Evolutionary conservation across 2,329 filamentous ascomycete species (phyloP).

Genomic region (Aspergillus sp.): DNA sequence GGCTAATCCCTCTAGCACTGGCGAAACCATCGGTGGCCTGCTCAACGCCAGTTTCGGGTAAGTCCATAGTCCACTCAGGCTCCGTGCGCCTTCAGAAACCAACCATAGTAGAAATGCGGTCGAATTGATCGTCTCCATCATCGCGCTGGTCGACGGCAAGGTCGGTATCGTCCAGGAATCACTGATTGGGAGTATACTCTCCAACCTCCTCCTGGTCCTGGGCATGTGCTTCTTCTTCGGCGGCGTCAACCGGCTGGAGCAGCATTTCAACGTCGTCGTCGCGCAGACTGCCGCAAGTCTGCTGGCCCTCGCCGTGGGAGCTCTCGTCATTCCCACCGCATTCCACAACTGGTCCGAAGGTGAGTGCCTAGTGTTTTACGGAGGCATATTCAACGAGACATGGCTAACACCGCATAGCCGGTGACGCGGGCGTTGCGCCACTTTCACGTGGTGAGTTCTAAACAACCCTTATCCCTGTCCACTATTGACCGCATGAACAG

Average conservation of each 20-base stretch:
- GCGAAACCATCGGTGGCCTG: constrained; percentile 82
- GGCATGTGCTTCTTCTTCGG: constrained; percentile 93
- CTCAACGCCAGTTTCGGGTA: constrained; percentile 83
- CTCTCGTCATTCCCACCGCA: constrained; percentile 84
- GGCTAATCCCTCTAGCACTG: constrained; percentile 47
- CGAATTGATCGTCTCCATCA: constrained; percentile 83
- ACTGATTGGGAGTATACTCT: constrained; percentile 85
- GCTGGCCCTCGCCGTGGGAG: constrained; percentile 73
- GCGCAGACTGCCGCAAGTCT: constrained; percentile 84
- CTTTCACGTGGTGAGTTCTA: constrained; percentile 31
- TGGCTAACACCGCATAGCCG: constrained; percentile 19
- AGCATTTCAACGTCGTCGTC: constrained; percentile 88
- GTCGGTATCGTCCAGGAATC: constrained; percentile 89
- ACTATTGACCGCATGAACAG: constrained; percentile 12
- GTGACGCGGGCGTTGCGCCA: constrained; percentile 24
- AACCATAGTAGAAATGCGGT: constrained; percentile 65
- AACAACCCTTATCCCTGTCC: background rate
- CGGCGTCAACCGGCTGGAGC: constrained; percentile 72
- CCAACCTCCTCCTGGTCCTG: constrained; percentile 82
- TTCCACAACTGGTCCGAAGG: constrained; percentile 61
- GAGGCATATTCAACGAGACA: no score
- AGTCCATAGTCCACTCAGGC: constrained; percentile 1
- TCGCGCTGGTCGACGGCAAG: constrained; percentile 71
- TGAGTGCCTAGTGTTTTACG: constrained; percentile 8
- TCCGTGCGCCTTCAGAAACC: constrained; percentile 5